phyloP scores from a whole-genome alignment of 2,329 filamentous ascomycete species.

The Alternaria sp. region DNA sequence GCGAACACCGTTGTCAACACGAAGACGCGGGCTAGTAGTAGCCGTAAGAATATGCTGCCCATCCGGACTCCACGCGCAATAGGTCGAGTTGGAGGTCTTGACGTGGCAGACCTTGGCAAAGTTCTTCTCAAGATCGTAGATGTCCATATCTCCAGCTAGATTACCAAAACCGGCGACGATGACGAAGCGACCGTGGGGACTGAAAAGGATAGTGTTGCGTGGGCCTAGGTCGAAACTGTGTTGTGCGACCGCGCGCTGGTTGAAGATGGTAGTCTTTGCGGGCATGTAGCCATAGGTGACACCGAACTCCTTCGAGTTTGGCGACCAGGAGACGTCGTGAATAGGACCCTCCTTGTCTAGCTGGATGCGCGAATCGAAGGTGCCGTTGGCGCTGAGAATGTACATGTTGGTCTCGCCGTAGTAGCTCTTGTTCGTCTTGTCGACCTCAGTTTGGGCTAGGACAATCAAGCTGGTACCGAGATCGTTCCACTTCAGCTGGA shows the following conservation, averaged over 20 bases:
- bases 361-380: conserved; percentile 89
- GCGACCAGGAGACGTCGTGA: conserved; percentile 98
- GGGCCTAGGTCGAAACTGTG: conserved; percentile 87
- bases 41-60: conserved; percentile 95
- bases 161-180: conserved; percentile 97
- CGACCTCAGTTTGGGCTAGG: conserved; percentile 95
- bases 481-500: conserved; percentile 97
- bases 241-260: conserved; percentile 79
- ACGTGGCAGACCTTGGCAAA: conserved; percentile 92
- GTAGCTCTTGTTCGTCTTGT: conserved; percentile 98
- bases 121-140: conserved; percentile 95
- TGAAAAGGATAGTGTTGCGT: conserved; percentile 94
- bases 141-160: conserved; percentile 94
- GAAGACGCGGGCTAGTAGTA: conserved; percentile 92
- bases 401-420: conserved; percentile 98
- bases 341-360: conserved; percentile 98
- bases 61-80: conserved; percentile 97
- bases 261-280: conserved; percentile 99
- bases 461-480: conserved; percentile 91
- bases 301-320: conserved; percentile 96
- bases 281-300: conserved; percentile 99
- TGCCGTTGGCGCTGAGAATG: conserved; percentile 87
- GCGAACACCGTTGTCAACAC: conserved; percentile 95
- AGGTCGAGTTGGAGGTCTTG: conserved; percentile 92
- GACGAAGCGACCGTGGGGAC: conserved; percentile 89